A percentile compares a stretch with the other conserved stretches of the same genome.
These are phyloP conservation scores for Elsinoe australis DNA, from an alignment of 2,329 filamentous ascomycete species.

Conservation along the genomic window DNA sequence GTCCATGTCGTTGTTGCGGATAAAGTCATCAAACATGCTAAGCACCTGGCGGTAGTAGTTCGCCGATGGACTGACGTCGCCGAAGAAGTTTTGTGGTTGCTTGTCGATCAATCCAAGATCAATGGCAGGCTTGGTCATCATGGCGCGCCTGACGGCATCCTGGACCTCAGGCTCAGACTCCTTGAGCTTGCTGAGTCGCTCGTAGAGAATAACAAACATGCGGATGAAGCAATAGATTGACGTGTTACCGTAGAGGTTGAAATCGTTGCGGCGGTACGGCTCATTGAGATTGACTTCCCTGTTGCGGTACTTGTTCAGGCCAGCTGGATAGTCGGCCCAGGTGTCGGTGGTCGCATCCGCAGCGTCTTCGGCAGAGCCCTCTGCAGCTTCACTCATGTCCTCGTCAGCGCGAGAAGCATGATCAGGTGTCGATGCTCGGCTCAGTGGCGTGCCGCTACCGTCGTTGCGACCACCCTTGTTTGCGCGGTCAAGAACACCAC, in stretches of 20 bases:
- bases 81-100: constrained; percentile 66
- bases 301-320: constrained; percentile 52
- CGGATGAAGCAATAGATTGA: constrained; percentile 92
- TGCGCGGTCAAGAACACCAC: constrained; percentile 72
- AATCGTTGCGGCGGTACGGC: constrained; percentile 69
- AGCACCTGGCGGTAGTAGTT: constrained; percentile 82
- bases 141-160: constrained; percentile 65
- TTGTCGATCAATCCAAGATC: constrained; percentile 79
- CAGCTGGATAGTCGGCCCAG: constrained; percentile 53
- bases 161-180: constrained; percentile 64
- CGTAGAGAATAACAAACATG: constrained; percentile 85
- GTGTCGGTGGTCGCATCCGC: constrained; percentile 52
- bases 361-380: constrained; percentile 25
- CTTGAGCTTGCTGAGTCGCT: constrained; percentile 76
- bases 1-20: constrained; percentile 68
- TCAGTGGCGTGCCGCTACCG: constrained; percentile 66
- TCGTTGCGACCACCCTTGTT: constrained; percentile 66
- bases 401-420: constrained; percentile 69
- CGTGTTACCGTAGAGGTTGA: constrained; percentile 86
- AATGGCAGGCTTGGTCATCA: constrained; percentile 69
- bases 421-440: constrained; percentile 84
- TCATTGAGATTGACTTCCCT: constrained; percentile 66
- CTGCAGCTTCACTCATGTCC: constrained; percentile 45
- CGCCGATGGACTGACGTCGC: constrained; percentile 53
- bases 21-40: constrained; percentile 76